Percentiles rank a stretch among this genome's conserved stretches.
phyloP scores from a whole-genome alignment of 2,329 filamentous ascomycete genomes.

The Calonectria pteridis region DNA sequence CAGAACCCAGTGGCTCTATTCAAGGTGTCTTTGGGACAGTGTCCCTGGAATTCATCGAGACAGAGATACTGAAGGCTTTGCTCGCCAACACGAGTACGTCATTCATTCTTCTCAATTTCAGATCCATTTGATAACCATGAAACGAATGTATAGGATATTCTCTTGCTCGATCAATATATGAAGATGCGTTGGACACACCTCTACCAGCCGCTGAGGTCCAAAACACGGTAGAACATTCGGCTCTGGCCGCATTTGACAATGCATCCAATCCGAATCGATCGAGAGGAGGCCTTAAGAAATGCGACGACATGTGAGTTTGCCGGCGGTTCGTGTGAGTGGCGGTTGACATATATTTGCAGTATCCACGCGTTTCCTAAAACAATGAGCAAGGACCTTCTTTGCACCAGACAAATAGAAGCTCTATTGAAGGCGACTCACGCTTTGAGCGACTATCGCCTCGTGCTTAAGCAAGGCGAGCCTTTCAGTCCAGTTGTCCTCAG shows the following conservation, averaged over 20 bases:
- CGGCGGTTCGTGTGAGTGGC: no score
- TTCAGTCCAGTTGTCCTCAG: conserved; percentile 84
- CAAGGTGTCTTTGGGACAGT: conserved; percentile 75
- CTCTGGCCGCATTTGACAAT: conserved; percentile 81
- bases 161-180: conserved; percentile 73
- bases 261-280: conserved; percentile 85
- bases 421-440: conserved; percentile 80
- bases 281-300: conserved; percentile 82
- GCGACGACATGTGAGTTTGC: conserved; percentile 75
- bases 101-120: background rate
- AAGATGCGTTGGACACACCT: conserved; percentile 62
- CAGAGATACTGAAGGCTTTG: conserved; percentile 77
- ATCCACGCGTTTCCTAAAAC: conserved; percentile 73
- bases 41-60: conserved; percentile 72
- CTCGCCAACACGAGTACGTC: conserved; percentile 71
- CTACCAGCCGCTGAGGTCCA: conserved; percentile 66
- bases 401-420: conserved; percentile 68
- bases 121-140: background rate
- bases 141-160: conserved; percentile 63
- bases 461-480: conserved; percentile 82
- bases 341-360: conserved; percentile 59
- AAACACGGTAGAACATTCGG: conserved; percentile 71
- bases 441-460: conserved; percentile 81
- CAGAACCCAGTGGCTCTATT: conserved; percentile 55
- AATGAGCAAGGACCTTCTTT: conserved; percentile 64